Conservation (phyloP, 352 stramenopile species). For the Phytophthora chlamydospora region DNA sequence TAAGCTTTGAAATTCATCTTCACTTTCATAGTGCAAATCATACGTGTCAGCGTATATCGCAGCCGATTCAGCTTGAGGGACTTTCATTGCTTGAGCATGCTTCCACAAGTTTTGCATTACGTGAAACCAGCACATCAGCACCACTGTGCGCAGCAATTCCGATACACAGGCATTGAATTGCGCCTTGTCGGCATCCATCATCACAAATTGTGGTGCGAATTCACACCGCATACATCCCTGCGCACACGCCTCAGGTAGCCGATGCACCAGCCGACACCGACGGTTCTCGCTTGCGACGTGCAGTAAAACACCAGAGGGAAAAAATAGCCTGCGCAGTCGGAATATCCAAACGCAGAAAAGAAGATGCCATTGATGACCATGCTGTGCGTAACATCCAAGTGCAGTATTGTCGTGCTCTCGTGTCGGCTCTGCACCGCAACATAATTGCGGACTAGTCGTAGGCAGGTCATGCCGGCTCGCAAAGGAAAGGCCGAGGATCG, state of each 20-base stretch:
- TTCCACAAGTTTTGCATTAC: neutral
- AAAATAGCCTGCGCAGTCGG: neutral
- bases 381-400: slow-evolving; percentile 10
- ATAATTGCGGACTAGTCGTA: neutral
- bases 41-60: neutral
- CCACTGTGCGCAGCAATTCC: neutral
- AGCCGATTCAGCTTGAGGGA: neutral
- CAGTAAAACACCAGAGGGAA: slow-evolving; percentile 1
- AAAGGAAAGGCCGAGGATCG: slow-evolving; percentile 1
- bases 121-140: neutral
- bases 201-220: neutral
- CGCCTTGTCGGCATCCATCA: neutral
- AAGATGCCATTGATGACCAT: slow-evolving; percentile 9
- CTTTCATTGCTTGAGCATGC: neutral
- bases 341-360: slow-evolving; percentile 9
- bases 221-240: neutral
- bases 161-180: neutral
- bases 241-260: neutral
- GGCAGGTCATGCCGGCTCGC: neutral
- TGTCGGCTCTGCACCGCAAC: neutral
- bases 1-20: neutral
- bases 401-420: slow-evolving; percentile 4
- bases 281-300: neutral
- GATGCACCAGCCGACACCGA: slow-evolving; percentile 7
- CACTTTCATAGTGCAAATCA: neutral